These are phyloP conservation scores for Corylus avellana DNA, from an alignment of 306 rosid genomes.

Conservation along the genomic window DNA sequence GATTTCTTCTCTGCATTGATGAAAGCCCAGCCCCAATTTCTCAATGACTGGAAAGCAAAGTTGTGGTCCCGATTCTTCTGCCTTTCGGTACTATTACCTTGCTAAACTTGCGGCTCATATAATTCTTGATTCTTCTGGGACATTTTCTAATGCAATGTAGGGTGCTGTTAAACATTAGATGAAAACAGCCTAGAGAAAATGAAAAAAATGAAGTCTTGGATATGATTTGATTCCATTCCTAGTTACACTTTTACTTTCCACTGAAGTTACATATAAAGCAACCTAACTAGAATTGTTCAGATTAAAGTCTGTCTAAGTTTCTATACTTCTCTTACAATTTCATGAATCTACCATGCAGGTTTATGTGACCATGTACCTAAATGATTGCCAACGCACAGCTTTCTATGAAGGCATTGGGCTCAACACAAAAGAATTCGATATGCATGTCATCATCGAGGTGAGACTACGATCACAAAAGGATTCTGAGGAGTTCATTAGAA, in stretches of 20 bases:
- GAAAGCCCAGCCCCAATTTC: slow-evolving; percentile 99
- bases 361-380: slow-evolving; percentile 95
- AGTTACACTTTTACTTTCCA: neutral
- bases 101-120: neutral
- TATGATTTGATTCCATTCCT: neutral
- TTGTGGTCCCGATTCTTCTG: slow-evolving; percentile 96
- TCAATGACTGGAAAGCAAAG: slow-evolving; percentile 99
- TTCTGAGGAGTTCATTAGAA: too few relatives aligned
- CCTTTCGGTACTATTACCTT: slow-evolving; percentile 62
- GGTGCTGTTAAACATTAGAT: neutral
- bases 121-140: neutral
- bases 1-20: slow-evolving; percentile 97
- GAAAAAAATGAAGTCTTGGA: neutral
- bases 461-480: slow-evolving; percentile 16
- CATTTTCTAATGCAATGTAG: neutral
- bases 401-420: slow-evolving; percentile 98
- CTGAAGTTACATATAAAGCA: neutral
- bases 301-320: neutral
- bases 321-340: neutral
- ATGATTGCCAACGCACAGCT: slow-evolving; percentile 94
- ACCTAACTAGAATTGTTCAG: neutral
- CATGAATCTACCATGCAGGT: slow-evolving; percentile 55
- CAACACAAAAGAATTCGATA: slow-evolving; percentile 88
- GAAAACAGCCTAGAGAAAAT: too few relatives aligned
- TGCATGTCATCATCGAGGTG: slow-evolving; percentile 99